Base-by-base conservation (phyloP, 1,139 yeast genomes). In the Schizosaccharomyces versatilis region DNA sequence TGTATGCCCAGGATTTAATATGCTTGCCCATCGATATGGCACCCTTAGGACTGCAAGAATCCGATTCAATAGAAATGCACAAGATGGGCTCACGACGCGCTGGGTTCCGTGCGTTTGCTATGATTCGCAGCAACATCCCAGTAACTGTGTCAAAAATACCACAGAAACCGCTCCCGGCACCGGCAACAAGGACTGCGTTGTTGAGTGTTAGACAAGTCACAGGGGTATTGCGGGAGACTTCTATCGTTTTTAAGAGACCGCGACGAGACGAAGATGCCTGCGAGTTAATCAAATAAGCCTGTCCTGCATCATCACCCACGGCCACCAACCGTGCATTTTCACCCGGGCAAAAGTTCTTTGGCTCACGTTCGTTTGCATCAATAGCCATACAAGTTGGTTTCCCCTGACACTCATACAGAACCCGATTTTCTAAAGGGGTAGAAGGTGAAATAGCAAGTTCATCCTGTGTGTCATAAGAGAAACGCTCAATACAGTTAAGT, bases 261-360 rank as follows among this genome's bases (percentile, higher is more conserved):
- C 32, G 36, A 15, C 38, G 19, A 17, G 32, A 32, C n/a, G 19
- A 32, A 10, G 19, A n/a, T 19, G 32, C n/a, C 8, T 36, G 49
- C 10, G 36, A 19, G 36, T 44, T 44, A 1, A 44, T 36, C 7
- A 44, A n/a, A 44, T 44, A 44, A 14, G 15, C 49, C 12, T 10
- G 15, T 7, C 52, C 52, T 6, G 36, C 17, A 12, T 49, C 52
- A 39, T 49, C 52, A 38, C 42, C 52, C 10, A 49, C 42, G 10
- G 52, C 41, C 17, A 49, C 12, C 42, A 49, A 7, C 7, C 52
- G 40, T 14, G 42, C 52, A 15, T 19, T 19, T 14, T 19, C 38
- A 15, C 52, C 52, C 17, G 41, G 42, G 36, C 14, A 19, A 9
- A 36, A 17, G 9, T 44, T 44, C n/a, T 19, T 24, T 12, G 32